Conservation (phyloP, 106 monocot species). For the Acorus gramineus region DNA sequence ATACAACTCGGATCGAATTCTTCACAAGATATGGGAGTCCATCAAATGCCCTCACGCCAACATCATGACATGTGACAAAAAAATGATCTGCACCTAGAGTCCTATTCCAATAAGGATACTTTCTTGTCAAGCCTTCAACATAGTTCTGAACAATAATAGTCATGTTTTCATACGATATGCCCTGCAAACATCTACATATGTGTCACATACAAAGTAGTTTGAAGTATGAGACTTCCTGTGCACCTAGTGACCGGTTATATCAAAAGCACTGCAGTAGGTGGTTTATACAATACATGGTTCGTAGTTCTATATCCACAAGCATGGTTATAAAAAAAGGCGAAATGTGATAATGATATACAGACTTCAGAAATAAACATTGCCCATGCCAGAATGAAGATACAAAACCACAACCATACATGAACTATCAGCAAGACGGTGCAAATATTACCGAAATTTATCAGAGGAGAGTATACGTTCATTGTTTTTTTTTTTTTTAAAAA, state of each 20-base stretch:
- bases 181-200: conserved; percentile 33
- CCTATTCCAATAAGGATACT: conserved; percentile 98
- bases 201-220: conserved; percentile 9
- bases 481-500: too few species aligned
- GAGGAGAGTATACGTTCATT: too few species aligned
- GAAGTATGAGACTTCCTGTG: background rate
- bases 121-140: conserved; percentile 72
- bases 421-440: too few species aligned
- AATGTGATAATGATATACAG: too few species aligned
- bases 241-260: too few species aligned
- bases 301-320: background rate
- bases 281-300: too few species aligned
- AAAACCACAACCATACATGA: too few species aligned
- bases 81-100: conserved; percentile 88
- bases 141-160: conserved; percentile 82
- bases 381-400: too few species aligned
- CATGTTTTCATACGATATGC: conserved; percentile 95
- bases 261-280: too few species aligned
- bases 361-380: too few species aligned
- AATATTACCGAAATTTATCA: too few species aligned
- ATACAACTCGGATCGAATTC: conserved; percentile 86
- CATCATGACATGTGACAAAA: conserved; percentile 97
- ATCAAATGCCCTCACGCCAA: conserved; percentile 93
- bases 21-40: conserved; percentile 63
- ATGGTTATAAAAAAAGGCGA: background rate